These are phyloP conservation scores for Xylaria flabelliformis DNA, from an alignment of 495 filamentous ascomycete genomes.

Conservation along the genomic window DNA sequence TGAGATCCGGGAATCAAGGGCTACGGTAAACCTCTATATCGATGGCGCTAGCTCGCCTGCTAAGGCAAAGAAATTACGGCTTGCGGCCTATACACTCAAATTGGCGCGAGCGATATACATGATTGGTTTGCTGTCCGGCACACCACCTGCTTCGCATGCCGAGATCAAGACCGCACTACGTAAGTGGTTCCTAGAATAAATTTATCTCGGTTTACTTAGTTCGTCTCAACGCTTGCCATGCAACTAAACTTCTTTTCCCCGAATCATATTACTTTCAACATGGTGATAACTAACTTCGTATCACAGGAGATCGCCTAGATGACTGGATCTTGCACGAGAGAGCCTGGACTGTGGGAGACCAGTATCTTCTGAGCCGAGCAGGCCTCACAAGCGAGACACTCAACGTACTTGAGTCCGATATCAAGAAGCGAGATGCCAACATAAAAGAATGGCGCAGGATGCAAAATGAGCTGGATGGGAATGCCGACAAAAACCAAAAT, in stretches of 20 bases:
- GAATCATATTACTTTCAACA: too few relatives aligned
- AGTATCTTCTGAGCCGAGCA: background rate
- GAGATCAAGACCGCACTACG: background rate
- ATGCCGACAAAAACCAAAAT: background rate
- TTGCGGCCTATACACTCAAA: conserved; percentile 13
- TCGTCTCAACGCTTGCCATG: too few relatives aligned
- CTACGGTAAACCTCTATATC: background rate
- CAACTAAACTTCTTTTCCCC: background rate
- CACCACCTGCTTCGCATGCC: background rate
- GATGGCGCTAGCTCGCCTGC: background rate
- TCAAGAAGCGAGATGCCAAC: background rate
- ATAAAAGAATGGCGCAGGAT: background rate
- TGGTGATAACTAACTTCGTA: background rate
- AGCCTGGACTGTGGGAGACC: conserved; percentile 27
- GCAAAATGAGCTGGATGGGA: background rate
- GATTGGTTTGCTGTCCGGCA: conserved; percentile 3
- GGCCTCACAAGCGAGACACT: background rate
- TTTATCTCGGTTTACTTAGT: background rate
- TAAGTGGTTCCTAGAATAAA: background rate
- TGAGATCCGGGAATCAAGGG: background rate
- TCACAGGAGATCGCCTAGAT: conserved; percentile 23
- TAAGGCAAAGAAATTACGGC: background rate
- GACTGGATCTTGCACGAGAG: conserved; percentile 34
- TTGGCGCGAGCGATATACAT: conserved; percentile 6
- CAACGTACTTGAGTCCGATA: background rate